These are phyloP conservation scores for Kwoniella shivajii DNA, from an alignment of 1,284 basidiomycete genomes.

Conservation along the genomic window DNA sequence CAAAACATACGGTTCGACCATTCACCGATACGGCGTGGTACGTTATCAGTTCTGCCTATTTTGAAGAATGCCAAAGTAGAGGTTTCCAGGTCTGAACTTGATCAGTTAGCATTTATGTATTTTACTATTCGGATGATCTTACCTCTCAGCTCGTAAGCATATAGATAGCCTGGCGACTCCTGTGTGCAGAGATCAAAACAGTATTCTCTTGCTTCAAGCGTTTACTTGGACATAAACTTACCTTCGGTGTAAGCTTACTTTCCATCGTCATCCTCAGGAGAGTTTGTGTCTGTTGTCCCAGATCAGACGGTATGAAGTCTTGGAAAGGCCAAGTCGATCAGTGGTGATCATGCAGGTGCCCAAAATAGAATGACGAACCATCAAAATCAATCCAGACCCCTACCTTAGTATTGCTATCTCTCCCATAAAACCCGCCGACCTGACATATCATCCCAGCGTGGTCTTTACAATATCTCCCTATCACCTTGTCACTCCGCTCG, in stretches of 20 bases:
- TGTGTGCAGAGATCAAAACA: constrained; percentile 13
- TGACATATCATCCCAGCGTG: constrained; percentile 51
- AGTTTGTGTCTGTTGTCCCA: constrained; percentile 52
- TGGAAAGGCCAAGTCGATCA: not conserved
- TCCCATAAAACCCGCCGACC: constrained; percentile 49
- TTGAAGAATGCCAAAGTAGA: constrained; percentile 44
- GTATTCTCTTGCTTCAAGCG: not conserved
- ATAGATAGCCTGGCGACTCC: constrained; percentile 51
- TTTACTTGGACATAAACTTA: constrained; percentile 16
- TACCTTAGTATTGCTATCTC: constrained; percentile 19
- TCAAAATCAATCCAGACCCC: constrained; percentile 48
- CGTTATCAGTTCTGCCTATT: constrained; percentile 53
- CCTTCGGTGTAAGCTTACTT: constrained; percentile 44
- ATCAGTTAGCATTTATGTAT: not conserved
- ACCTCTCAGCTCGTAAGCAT: constrained; percentile 53
- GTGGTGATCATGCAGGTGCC: not conserved
- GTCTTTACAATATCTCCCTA: constrained; percentile 51
- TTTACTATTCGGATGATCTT: constrained; percentile 1
- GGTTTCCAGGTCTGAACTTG: constrained; percentile 35
- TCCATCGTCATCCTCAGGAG: constrained; percentile 54
- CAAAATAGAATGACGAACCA: constrained; percentile 23
- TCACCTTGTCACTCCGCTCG: constrained; percentile 16
- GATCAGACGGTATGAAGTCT: constrained; percentile 48
- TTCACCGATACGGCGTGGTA: constrained; percentile 50
- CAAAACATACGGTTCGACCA: constrained; percentile 47